These are phyloP conservation scores for Coemansia sp. DNA, from an alignment of 192 early-diverging fungal genomes.

Conservation along the genomic window DNA sequence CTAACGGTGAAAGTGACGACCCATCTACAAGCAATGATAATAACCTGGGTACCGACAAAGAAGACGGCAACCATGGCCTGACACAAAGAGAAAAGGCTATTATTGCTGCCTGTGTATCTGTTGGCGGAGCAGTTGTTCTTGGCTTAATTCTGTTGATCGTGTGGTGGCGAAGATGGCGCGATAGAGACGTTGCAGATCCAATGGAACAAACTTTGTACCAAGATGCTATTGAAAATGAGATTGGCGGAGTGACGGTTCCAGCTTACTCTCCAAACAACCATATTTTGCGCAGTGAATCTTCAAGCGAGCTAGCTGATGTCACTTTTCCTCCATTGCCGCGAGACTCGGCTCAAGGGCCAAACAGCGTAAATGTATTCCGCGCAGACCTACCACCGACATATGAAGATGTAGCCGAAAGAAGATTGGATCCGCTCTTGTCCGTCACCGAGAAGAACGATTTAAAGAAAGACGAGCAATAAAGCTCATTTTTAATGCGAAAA, in stretches of 20 bases:
- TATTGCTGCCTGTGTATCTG: background rate
- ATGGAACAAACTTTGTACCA: background rate
- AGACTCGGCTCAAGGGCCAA: background rate
- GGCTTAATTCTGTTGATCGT: background rate
- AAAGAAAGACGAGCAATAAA: background rate
- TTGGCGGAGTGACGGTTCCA: background rate
- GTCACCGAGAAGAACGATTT: background rate
- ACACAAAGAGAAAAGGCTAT: background rate
- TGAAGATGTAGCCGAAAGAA: background rate
- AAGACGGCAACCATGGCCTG: background rate
- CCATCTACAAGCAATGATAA: background rate
- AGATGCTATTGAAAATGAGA: background rate
- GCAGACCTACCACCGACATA: slow-evolving; percentile 3
- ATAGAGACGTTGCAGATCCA: background rate
- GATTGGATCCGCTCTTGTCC: background rate
- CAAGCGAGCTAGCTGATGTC: background rate
- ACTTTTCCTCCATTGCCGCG: background rate
- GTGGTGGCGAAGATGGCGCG: background rate
- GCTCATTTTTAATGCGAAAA: background rate
- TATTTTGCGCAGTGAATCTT: background rate
- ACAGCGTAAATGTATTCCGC: background rate
- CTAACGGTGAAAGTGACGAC: background rate
- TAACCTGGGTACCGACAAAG: background rate
- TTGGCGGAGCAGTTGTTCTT: background rate
- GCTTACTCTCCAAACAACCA: background rate